Conservation (phyloP, 2,329 filamentous ascomycete genomes). For the Ceratocystis diversiconidia region DNA sequence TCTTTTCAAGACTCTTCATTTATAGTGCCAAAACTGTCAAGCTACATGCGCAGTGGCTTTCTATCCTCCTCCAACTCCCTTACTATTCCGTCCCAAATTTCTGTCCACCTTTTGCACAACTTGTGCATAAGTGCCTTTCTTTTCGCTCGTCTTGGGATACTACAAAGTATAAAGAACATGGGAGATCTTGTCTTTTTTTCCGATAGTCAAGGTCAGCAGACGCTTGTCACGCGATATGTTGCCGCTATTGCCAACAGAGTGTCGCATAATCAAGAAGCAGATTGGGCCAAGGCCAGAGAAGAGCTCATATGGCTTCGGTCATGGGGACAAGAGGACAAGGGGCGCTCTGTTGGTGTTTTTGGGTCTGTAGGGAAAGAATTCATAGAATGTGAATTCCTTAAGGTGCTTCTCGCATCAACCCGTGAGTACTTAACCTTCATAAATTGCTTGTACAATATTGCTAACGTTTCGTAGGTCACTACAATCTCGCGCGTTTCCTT, state of each 20-base stretch:
- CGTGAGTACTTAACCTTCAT: slow-evolving; percentile 33
- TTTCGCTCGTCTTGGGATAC: slow-evolving; percentile 36
- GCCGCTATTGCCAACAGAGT: slow-evolving; percentile 35
- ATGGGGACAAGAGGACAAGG: slow-evolving; percentile 43
- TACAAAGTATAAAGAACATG: slow-evolving; percentile 38
- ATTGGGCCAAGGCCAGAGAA: slow-evolving; percentile 47
- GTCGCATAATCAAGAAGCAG: slow-evolving; percentile 46
- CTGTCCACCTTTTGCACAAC: slow-evolving; percentile 21
- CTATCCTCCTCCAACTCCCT: slow-evolving; percentile 10
- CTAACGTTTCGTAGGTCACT: slow-evolving; percentile 32
- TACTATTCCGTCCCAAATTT: slow-evolving; percentile 4
- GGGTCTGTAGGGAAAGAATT: slow-evolving; percentile 45
- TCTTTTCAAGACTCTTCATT: slow-evolving; percentile 20
- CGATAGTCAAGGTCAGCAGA: slow-evolving; percentile 49
- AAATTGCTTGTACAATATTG: background rate
- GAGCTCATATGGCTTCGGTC: slow-evolving; percentile 59
- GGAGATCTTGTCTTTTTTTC: slow-evolving; percentile 51
- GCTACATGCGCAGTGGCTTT: slow-evolving; percentile 24
- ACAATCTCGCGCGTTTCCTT: slow-evolving; percentile 47
- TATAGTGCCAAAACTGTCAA: slow-evolving; percentile 22
- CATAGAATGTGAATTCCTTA: slow-evolving; percentile 59
- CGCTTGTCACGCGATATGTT: slow-evolving; percentile 45
- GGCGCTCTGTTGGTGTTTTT: slow-evolving; percentile 44
- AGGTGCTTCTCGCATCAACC: slow-evolving; percentile 46
- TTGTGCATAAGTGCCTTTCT: slow-evolving; percentile 44